Base-by-base conservation (phyloP, 139 green algal species). In the Desmodesmus armatus region DNA sequence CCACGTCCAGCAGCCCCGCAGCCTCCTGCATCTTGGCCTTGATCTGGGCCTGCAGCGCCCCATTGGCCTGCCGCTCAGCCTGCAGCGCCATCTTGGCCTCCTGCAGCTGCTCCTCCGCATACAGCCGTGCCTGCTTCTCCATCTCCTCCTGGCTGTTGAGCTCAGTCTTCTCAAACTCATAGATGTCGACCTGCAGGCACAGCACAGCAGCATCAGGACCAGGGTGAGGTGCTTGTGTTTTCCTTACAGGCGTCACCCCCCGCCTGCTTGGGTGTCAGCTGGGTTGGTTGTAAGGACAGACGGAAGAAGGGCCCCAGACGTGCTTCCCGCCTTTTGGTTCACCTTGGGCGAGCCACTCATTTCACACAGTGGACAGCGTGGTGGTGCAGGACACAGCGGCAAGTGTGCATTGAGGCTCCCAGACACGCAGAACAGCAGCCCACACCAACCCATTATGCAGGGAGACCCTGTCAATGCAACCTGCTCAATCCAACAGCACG, bases 91-190 rank as follows among this genome's bases (percentile, higher is more conserved):
- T 65, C 31, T 55, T 44, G 43, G 47, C 21, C 39, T 39, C 43
- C 49, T 77, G 40, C 31, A 80, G 69, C 53, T 86, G 80, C 49
- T 86, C 80, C 65, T 86, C 80, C 29, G 80, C 80, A 33, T 79
- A 86, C 49, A 72, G 69, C 21, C 80, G 80, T 4, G 80, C 80
- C 69, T 80, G 67, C 49, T 75, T 75, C 69, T 86, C 80, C 41
- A 86, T 78, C 37, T 86, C 80, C 15, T 85, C 79, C 65, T 85
- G 79, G 62, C 65, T 75, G 62, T 75, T 75, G 4, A 78, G 63
- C 79, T 85, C 79, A 21, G 65, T 78, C 63, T 85, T 85, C 51
- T 85, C 79, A 69, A 85, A 85, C 65, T 85, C 79, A 29, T 77
- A 75, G 43, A 75, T 85, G 43, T 75, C 79, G 29, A 85, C 41